Percentiles rank a stretch among this genome's conserved stretches.
Evolutionary conservation across 2,329 filamentous ascomycete species (phyloP).

Genomic region (Coniella vitis): DNA sequence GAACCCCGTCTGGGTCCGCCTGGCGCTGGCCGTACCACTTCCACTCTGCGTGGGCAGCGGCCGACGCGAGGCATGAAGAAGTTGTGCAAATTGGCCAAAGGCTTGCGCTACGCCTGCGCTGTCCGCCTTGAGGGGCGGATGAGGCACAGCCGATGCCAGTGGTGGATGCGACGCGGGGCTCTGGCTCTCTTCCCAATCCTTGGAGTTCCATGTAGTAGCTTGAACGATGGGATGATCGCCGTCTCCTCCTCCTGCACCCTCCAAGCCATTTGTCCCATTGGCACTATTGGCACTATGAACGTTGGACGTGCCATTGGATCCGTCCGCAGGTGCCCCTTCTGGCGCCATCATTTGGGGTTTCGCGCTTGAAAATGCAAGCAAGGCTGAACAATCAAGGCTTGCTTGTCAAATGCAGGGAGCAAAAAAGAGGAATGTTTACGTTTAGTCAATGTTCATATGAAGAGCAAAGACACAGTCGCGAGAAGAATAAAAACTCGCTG

Average conservation of each 20-base stretch:
- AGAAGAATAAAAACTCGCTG: too few relatives aligned
- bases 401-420: not conserved
- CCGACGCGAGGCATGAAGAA: slow-evolving; percentile 44
- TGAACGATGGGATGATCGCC: not conserved
- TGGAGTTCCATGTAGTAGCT: not conserved
- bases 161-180: slow-evolving; percentile 4
- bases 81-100: slow-evolving; percentile 28
- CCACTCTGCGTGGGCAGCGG: slow-evolving; percentile 58
- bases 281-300: not conserved
- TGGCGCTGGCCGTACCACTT: slow-evolving; percentile 50
- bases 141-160: slow-evolving; percentile 16
- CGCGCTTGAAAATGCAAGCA: too few relatives aligned
- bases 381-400: too few relatives aligned
- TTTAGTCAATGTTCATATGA: too few relatives aligned
- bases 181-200: slow-evolving; percentile 1
- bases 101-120: slow-evolving; percentile 27
- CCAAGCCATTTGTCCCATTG: not conserved
- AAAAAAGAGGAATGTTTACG: not conserved
- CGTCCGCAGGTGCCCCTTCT: slow-evolving; percentile 7
- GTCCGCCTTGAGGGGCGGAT: slow-evolving; percentile 22
- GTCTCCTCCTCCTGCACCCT: too few relatives aligned
- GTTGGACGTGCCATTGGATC: slow-evolving; percentile 9
- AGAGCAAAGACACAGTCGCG: too few relatives aligned
- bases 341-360: not conserved
- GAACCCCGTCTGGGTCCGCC: slow-evolving; percentile 43